These are phyloP conservation scores for Starmerella cellae DNA, from an alignment of 805 yeast species.

Conservation along the genomic window DNA sequence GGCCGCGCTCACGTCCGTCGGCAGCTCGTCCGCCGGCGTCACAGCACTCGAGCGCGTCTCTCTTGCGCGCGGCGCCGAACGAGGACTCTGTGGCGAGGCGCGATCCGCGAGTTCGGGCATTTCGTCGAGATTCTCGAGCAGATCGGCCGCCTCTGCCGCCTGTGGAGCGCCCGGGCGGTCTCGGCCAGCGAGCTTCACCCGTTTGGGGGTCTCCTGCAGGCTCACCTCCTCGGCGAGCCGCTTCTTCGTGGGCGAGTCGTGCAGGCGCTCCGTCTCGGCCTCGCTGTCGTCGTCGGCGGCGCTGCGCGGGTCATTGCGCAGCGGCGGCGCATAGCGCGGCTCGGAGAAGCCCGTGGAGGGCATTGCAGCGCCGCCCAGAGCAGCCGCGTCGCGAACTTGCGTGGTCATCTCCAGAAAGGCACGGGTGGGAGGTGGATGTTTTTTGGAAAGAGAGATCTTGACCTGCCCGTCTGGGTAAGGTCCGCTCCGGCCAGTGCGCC, in stretches of 20 bases:
- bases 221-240: conserved; percentile 6
- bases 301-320: background rate
- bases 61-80: background rate
- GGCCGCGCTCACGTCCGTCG: background rate
- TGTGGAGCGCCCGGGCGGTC: background rate
- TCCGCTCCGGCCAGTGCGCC: too few species aligned
- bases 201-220: background rate
- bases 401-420: background rate
- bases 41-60: background rate
- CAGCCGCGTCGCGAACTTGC: background rate
- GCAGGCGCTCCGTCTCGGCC: conserved; percentile 87
- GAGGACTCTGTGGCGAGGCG: background rate
- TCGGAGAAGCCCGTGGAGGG: background rate
- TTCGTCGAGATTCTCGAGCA: background rate
- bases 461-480: too few species aligned
- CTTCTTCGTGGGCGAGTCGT: conserved; percentile 30
- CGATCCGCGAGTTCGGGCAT: background rate
- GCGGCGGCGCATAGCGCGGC: background rate
- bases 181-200: background rate
- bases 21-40: background rate
- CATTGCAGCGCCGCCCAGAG: background rate
- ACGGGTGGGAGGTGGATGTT: too few species aligned
- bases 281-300: conserved; percentile 40
- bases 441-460: too few species aligned
- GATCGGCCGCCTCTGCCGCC: background rate